phyloP scores from a whole-genome alignment of 164 flowering plant species.

The Sedum album region DNA sequence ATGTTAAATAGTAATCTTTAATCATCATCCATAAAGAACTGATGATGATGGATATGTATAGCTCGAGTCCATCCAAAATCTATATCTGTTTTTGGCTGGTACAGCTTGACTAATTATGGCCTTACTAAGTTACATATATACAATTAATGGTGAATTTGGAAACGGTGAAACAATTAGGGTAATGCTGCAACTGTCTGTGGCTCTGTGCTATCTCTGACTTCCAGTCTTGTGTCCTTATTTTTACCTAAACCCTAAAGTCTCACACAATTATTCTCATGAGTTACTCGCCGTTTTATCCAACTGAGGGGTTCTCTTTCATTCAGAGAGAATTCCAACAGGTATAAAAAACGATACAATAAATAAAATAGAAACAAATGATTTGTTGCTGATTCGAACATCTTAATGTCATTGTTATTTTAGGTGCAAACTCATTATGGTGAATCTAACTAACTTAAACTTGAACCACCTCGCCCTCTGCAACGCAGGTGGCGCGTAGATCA shows the following conservation, averaged over 20 bases:
- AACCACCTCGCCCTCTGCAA: too few species aligned
- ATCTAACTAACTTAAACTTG: too few species aligned
- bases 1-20: background rate
- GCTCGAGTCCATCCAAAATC: background rate
- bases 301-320: background rate
- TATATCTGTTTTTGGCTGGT: too few species aligned
- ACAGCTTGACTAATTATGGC: too few species aligned
- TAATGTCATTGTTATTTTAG: too few species aligned
- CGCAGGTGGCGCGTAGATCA: too few species aligned
- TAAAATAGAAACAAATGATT: too few species aligned
- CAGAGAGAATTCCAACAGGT: background rate
- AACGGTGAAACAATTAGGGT: background rate
- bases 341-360: too few species aligned
- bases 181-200: background rate
- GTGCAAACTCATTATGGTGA: too few species aligned
- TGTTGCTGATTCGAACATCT: too few species aligned
- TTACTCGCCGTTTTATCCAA: background rate
- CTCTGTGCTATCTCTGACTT: background rate
- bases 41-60: background rate
- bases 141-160: background rate
- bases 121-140: too few species aligned
- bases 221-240: background rate
- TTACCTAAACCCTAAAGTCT: background rate
- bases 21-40: background rate
- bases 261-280: background rate